Base-by-base conservation (phyloP, 2,329 filamentous ascomycete species). In the Alternaria sp. region DNA sequence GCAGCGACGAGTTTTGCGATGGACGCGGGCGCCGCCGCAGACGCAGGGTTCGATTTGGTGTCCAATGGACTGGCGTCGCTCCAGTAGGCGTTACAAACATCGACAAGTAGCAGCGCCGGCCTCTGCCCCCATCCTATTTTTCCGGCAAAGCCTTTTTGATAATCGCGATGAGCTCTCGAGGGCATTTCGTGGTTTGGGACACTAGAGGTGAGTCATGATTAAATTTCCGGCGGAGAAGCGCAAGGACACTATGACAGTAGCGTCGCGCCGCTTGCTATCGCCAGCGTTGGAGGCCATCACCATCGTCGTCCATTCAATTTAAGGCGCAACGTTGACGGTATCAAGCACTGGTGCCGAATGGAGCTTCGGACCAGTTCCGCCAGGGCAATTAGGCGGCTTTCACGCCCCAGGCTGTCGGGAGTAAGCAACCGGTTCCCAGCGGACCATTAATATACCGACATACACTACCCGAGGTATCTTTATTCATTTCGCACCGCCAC, bases 31-130 rank as follows among this genome's bases (percentile, higher is more conserved):
- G 75, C 75, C 9, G 69, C 63, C 10, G 71, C 74, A 20, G 76
- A 76, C 14, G 75, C 74, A 16, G 78, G 72, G 66, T 83, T 77
- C 5, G 70, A 69, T n/a, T 71, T 71, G 22, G 78, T 76, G 52
- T 80, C 76, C n/a, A 84, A 73, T 3, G 80, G 80, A 38, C 81
- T 83, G 3, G 74, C 76, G 27, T 74, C 65, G 4, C 74, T 76
- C 79, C 80, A 84, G 69, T 84, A 83, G 14, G 81, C 81, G 38
- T 77, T 80, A 70, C 81, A 84, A 41, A 84, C 81, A 65, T 84
- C 82, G 69, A 84, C 78, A 25, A 84, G 67, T 49, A 84, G 68
- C 3, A 84, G 74, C 22, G 79, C 82, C 5, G 81, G 81, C 6
- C 71, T 74, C 22, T 52, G 57, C 38, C 81, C 82, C 81, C 81